Evolutionary conservation across 1,139 yeast species (phyloP).

Genomic region (Blastobotrys petasosporus): DNA sequence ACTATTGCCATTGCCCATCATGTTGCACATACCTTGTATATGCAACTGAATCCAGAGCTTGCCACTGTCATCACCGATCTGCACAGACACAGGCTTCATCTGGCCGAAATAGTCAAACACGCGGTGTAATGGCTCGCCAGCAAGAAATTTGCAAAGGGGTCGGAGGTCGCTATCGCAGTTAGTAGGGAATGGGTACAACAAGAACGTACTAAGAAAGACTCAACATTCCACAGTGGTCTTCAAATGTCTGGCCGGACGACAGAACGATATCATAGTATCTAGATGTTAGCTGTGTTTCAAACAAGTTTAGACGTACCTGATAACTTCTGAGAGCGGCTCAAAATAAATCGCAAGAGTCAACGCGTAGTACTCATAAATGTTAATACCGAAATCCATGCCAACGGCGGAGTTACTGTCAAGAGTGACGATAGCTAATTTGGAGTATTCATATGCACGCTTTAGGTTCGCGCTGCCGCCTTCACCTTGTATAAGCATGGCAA

Average conservation of each 20-base stretch:
- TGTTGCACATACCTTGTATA: constrained; percentile 24
- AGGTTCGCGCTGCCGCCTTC: constrained; percentile 36
- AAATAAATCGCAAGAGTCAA: constrained; percentile 41
- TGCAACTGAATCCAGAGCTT: constrained; percentile 31
- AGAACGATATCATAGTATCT: constrained; percentile 27
- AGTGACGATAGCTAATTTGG: constrained; percentile 39
- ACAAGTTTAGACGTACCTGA: constrained; percentile 24
- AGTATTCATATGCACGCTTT: constrained; percentile 37
- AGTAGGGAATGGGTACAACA: constrained; percentile 4
- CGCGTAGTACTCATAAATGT: constrained; percentile 43
- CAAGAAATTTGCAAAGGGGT: constrained; percentile 29
- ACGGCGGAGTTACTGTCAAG: constrained; percentile 37
- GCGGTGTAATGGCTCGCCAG: constrained; percentile 28
- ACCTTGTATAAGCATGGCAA: constrained; percentile 32
- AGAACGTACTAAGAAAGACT: constrained; percentile 27
- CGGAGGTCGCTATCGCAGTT: constrained; percentile 24
- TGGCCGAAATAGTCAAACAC: constrained; percentile 25
- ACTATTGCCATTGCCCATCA: constrained; percentile 24
- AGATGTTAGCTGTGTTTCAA: not conserved
- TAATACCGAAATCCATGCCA: constrained; percentile 38
- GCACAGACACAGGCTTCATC: constrained; percentile 24
- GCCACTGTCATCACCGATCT: constrained; percentile 24
- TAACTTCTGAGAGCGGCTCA: constrained; percentile 41
- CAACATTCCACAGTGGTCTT: constrained; percentile 27
- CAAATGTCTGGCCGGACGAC: constrained; percentile 28